phyloP scores from a whole-genome alignment of 768 basidiomycete species.

The Lentinula aciculospora region DNA sequence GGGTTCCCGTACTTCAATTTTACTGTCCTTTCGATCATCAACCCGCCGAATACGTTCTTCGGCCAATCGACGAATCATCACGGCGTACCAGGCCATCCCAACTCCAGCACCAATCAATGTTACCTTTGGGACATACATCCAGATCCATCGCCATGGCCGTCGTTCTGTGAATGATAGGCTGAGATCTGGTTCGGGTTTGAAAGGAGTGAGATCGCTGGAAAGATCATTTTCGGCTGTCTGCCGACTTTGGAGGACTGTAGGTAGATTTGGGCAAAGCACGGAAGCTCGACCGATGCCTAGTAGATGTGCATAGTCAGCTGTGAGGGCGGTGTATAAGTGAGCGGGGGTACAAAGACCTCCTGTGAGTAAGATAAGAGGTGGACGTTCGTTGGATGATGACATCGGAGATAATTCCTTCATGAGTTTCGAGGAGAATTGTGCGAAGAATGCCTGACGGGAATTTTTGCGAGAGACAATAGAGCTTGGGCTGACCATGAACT shows the following conservation, averaged over 20 bases:
- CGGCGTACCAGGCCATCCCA: slow-evolving; percentile 60
- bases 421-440: slow-evolving; percentile 57
- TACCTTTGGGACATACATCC: slow-evolving; percentile 35
- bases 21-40: not conserved
- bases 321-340: slow-evolving; percentile 48
- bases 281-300: slow-evolving; percentile 73
- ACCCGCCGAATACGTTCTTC: not conserved
- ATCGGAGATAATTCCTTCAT: slow-evolving; percentile 36
- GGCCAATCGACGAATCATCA: slow-evolving; percentile 51
- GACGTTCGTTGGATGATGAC: slow-evolving; percentile 16
- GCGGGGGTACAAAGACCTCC: slow-evolving; percentile 68
- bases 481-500: slow-evolving; percentile 30
- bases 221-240: slow-evolving; percentile 11
- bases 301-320: slow-evolving; percentile 57
- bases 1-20: not conserved
- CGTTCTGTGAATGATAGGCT: slow-evolving; percentile 15
- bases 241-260: slow-evolving; percentile 27
- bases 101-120: slow-evolving; percentile 62
- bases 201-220: not conserved
- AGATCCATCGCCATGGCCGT: slow-evolving; percentile 21
- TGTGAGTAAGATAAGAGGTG: slow-evolving; percentile 71
- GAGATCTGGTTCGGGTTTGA: slow-evolving; percentile 2
- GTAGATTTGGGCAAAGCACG: slow-evolving; percentile 57
- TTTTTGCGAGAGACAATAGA: slow-evolving; percentile 17
- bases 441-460: slow-evolving; percentile 67